These are phyloP conservation scores for Lentinula boryana DNA, from an alignment of 768 basidiomycete species.

Conservation along the genomic window DNA sequence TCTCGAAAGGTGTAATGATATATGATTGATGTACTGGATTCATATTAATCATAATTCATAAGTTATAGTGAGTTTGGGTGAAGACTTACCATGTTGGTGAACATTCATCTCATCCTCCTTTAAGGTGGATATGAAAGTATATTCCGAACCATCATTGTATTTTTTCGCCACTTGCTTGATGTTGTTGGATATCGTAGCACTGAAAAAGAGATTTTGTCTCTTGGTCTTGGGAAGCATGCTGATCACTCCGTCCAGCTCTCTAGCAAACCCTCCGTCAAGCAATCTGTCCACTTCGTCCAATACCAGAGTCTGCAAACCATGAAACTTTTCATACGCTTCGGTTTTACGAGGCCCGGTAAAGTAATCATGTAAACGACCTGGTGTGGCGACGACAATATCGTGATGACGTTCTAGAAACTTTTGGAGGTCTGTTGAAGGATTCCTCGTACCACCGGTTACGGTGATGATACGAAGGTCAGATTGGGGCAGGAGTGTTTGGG, in stretches of 20 bases:
- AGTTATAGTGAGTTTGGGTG: background rate
- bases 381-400: conserved; percentile 67
- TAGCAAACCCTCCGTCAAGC: conserved; percentile 68
- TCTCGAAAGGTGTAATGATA: conserved; percentile 33
- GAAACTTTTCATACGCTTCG: conserved; percentile 27
- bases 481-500: conserved; percentile 30
- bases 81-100: conserved; percentile 48
- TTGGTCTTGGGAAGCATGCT: conserved; percentile 31
- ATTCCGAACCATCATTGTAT: conserved; percentile 19
- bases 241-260: conserved; percentile 61
- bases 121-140: conserved; percentile 53
- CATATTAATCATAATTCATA: background rate
- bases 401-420: conserved; percentile 22
- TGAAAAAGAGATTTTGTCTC: conserved; percentile 65
- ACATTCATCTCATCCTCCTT: conserved; percentile 51
- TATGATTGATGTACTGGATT: conserved; percentile 39
- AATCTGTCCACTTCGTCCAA: conserved; percentile 74
- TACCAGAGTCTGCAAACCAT: conserved; percentile 39
- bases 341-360: conserved; percentile 36
- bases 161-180: conserved; percentile 40
- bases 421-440: conserved; percentile 16
- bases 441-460: conserved; percentile 5
- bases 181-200: conserved; percentile 70
- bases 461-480: background rate
- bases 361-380: conserved; percentile 71